Evolutionary conservation across 2,329 filamentous ascomycete species (phyloP).

Genomic region (Botryosphaeria dothidea): DNA sequence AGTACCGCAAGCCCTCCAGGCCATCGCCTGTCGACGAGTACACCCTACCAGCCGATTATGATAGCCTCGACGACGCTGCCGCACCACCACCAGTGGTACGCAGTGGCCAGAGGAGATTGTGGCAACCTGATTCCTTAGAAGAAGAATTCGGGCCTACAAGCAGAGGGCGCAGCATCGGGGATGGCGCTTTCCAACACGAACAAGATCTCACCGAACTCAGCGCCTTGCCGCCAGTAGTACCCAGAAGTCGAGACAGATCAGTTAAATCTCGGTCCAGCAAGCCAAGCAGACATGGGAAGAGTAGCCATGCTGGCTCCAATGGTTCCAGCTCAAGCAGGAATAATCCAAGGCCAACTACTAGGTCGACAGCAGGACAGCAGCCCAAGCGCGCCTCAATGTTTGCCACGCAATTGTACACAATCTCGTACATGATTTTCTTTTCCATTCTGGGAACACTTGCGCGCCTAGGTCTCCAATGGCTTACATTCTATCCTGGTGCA

Average conservation of each 20-base stretch:
- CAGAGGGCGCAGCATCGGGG: not conserved
- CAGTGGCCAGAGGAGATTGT: conserved; percentile 1
- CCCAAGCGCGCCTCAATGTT: conserved; percentile 26
- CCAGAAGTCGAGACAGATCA: conserved; percentile 6
- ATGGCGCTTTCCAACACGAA: not conserved
- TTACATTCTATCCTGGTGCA: conserved; percentile 77
- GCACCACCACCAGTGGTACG: conserved; percentile 20
- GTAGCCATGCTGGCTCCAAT: not conserved
- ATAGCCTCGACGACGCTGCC: conserved; percentile 17
- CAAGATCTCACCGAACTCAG: conserved; percentile 7
- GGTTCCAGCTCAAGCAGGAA: not conserved
- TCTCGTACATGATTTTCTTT: conserved; percentile 84
- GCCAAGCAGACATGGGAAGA: not conserved
- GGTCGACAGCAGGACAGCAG: not conserved
- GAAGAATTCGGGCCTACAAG: conserved; percentile 29
- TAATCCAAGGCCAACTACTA: not conserved
- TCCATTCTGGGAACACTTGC: conserved; percentile 82
- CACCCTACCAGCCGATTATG: conserved; percentile 26
- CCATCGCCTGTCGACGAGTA: conserved; percentile 19
- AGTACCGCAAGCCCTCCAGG: not conserved
- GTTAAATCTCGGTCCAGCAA: not conserved
- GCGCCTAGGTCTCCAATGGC: conserved; percentile 73
- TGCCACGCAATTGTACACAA: conserved; percentile 56
- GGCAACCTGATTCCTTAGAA: conserved; percentile 44
- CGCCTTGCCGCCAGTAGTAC: conserved; percentile 14